Conservation (phyloP, 805 yeast species). For the Zygoascus ofunaensis region DNA sequence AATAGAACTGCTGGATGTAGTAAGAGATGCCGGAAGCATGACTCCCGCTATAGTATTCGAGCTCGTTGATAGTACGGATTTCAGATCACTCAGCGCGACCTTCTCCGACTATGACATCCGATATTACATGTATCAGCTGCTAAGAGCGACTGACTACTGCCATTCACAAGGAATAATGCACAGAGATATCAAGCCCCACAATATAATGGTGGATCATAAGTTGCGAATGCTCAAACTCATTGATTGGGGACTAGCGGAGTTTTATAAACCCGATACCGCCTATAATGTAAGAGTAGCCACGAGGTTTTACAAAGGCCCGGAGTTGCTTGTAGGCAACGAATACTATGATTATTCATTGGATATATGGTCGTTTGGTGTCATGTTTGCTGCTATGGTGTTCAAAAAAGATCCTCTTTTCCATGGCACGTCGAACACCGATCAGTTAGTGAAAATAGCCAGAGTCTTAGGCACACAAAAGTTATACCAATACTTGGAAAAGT, state of each 20-base stretch:
- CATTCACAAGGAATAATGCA: constrained; percentile 95
- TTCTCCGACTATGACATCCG: constrained; percentile 68
- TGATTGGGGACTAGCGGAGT: constrained; percentile 95
- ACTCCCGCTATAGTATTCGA: constrained; percentile 88
- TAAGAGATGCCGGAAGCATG: constrained; percentile 65
- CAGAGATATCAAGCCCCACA: constrained; percentile 89
- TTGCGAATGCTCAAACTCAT: constrained; percentile 55
- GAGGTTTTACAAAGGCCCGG: constrained; percentile 88
- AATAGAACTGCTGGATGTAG: constrained; percentile 68
- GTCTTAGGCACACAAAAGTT: constrained; percentile 80
- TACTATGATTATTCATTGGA: constrained; percentile 84
- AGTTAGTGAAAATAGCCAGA: constrained; percentile 79
- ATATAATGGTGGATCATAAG: constrained; percentile 82
- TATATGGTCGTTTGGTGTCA: constrained; percentile 86
- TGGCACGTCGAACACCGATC: constrained; percentile 86
- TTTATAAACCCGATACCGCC: constrained; percentile 81
- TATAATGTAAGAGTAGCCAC: constrained; percentile 90
- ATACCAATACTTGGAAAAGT: constrained; percentile 54
- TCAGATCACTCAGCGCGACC: constrained; percentile 75
- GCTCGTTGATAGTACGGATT: constrained; percentile 75
- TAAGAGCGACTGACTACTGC: constrained; percentile 75
- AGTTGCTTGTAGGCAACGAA: constrained; percentile 69
- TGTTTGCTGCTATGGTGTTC: constrained; percentile 81
- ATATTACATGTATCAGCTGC: constrained; percentile 72
- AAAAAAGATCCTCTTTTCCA: constrained; percentile 88